Conservation (phyloP, 2,329 filamentous ascomycete species). For the Botrytis fabae region DNA sequence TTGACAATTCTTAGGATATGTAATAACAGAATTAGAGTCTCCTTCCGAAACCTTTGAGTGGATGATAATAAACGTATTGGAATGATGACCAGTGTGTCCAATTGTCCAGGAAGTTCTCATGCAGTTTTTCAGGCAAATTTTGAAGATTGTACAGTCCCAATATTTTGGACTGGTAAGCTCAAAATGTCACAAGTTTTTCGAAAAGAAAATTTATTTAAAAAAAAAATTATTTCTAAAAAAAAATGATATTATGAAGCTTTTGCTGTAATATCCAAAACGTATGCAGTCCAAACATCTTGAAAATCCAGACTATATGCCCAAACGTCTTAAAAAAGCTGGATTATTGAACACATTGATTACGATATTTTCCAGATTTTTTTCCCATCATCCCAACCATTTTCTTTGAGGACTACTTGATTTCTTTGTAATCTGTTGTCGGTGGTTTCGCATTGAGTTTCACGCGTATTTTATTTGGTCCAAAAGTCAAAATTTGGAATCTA, state of each 20-base stretch:
- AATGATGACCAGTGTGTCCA: background rate
- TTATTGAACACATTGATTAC: background rate
- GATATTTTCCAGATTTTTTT: background rate
- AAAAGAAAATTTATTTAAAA: too few relatives aligned
- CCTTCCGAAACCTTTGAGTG: background rate
- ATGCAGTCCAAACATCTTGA: too few relatives aligned
- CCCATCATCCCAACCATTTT: background rate
- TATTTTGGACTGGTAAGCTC: background rate
- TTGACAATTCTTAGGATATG: background rate
- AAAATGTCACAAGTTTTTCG: background rate
- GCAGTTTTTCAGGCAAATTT: accelerated
- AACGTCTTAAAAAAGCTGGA: background rate
- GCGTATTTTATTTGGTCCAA: accelerated
- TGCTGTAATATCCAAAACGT: accelerated
- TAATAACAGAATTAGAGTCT: background rate
- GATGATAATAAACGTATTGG: background rate
- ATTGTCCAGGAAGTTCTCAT: background rate
- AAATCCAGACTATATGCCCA: background rate
- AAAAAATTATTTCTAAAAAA: too few relatives aligned
- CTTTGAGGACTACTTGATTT: background rate
- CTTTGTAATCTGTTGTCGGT: background rate
- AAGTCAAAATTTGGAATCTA: background rate
- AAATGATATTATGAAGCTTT: background rate
- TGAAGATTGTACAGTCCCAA: background rate
- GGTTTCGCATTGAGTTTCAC: background rate